Percentiles rank a stretch among this genome's conserved stretches.
These are phyloP conservation scores for Hanseniaspora singularis DNA, from an alignment of 805 yeast genomes.

Conservation along the genomic window DNA sequence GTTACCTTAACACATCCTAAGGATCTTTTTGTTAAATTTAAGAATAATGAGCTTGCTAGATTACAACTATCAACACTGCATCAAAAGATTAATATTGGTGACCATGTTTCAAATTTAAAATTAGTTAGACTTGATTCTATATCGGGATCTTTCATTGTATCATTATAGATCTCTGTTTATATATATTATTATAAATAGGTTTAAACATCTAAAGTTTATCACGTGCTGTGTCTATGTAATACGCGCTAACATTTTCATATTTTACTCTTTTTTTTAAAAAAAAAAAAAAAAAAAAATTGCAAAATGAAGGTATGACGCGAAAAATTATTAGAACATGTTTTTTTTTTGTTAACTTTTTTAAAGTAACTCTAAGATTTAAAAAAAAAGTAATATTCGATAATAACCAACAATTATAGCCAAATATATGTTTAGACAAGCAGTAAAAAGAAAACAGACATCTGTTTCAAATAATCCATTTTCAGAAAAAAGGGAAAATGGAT, in stretches of 20 bases:
- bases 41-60: not conserved
- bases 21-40: not conserved
- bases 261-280: too few relatives aligned
- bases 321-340: too few relatives aligned
- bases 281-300: too few relatives aligned
- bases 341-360: too few relatives aligned
- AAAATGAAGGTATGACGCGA: too few relatives aligned
- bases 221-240: too few relatives aligned
- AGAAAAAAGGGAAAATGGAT: not conserved
- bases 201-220: too few relatives aligned
- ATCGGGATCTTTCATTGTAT: not conserved
- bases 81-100: not conserved
- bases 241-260: too few relatives aligned
- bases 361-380: too few relatives aligned
- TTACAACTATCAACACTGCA: not conserved
- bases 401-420: not conserved
- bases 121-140: not conserved
- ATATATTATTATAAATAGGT: not conserved
- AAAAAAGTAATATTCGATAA: too few relatives aligned
- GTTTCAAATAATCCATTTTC: not conserved
- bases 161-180: not conserved
- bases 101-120: not conserved
- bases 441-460: constrained; percentile 15
- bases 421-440: constrained; percentile 14
- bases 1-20: not conserved